A percentile compares a stretch with the other conserved stretches of the same genome.
phyloP scores from a whole-genome alignment of 768 basidiomycete genomes.

The Myochromella boudieri region DNA sequence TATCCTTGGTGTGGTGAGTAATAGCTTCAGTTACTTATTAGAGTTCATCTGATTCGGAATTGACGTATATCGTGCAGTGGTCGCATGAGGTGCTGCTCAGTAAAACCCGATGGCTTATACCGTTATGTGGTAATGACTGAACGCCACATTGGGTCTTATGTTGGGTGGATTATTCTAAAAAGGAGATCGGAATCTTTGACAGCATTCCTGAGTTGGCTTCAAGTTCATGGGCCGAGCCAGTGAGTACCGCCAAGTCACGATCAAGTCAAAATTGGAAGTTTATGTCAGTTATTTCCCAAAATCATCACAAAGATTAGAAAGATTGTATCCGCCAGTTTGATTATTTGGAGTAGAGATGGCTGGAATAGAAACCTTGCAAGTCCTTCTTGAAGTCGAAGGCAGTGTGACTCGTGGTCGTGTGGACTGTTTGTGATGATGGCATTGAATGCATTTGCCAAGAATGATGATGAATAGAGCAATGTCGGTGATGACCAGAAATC shows the following conservation, averaged over 20 bases:
- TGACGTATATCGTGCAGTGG: no score
- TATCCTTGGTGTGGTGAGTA: no score
- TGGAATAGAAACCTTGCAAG: neutral
- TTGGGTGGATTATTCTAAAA: constrained; percentile 3
- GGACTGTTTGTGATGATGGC: neutral
- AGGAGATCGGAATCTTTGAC: constrained; percentile 5
- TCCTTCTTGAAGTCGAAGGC: neutral
- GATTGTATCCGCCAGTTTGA: neutral
- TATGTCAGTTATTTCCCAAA: no score
- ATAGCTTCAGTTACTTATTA: no score
- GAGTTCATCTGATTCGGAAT: no score
- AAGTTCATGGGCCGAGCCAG: constrained; percentile 11
- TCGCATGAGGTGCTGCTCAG: neutral
- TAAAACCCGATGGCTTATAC: constrained; percentile 7
- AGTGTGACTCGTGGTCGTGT: neutral
- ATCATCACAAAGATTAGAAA: no score
- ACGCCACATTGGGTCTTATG: constrained; percentile 5
- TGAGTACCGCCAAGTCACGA: no score
- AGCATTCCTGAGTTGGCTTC: constrained; percentile 6
- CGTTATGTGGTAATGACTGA: neutral
- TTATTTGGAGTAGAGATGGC: neutral
- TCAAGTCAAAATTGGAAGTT: no score
- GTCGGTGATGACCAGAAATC: neutral
- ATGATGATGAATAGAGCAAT: neutral
- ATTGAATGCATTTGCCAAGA: neutral